phyloP scores from a whole-genome alignment of 805 yeast species.

The Wickerhamomyces subpelliculosus region DNA sequence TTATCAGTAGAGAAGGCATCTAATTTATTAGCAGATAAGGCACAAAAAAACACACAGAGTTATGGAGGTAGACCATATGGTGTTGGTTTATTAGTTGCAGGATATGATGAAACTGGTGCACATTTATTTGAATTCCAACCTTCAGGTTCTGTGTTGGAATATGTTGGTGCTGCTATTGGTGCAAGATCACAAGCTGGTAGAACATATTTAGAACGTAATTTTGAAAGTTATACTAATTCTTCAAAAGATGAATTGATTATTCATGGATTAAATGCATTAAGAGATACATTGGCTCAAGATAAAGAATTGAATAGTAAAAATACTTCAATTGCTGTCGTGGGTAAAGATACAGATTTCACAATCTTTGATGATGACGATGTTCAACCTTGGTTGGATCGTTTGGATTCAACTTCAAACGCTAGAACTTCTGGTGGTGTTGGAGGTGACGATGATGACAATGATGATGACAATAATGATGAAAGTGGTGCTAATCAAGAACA shows the following conservation, averaged over 20 bases:
- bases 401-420: conserved; percentile 58
- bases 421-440: conserved; percentile 37
- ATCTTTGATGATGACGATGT: conserved; percentile 81
- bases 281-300: conserved; percentile 93
- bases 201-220: conserved; percentile 86
- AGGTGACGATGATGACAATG: conserved; percentile 17
- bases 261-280: conserved; percentile 82
- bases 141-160: conserved; percentile 87
- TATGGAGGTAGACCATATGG: conserved; percentile 98
- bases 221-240: conserved; percentile 56
- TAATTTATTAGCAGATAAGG: conserved; percentile 85
- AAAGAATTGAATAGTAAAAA: conserved; percentile 79
- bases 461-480: conserved; percentile 12
- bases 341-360: conserved; percentile 66
- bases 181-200: conserved; percentile 98
- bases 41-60: conserved; percentile 92
- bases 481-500: conserved; percentile 12
- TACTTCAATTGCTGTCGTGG: conserved; percentile 91
- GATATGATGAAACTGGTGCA: conserved; percentile 90
- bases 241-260: conserved; percentile 69
- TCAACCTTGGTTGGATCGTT: conserved; percentile 70
- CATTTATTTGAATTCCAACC: conserved; percentile 95
- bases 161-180: conserved; percentile 92
- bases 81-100: conserved; percentile 86
- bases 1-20: conserved; percentile 80